A percentile compares a stretch with the other conserved stretches of the same genome.
phyloP scores from a whole-genome alignment of 1,284 basidiomycete genomes.

The Phylloporus sp. region DNA sequence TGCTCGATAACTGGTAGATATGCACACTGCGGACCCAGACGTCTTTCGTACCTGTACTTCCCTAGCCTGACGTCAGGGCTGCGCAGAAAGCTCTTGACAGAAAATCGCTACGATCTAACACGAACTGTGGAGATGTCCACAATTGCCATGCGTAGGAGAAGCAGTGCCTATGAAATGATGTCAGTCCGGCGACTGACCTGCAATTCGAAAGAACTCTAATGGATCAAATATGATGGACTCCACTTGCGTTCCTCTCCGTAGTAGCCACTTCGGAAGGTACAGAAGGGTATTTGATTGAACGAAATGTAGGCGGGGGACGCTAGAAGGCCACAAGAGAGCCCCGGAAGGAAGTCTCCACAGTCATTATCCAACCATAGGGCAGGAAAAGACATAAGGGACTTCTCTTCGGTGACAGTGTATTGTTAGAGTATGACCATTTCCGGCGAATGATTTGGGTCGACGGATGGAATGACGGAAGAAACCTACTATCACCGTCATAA shows the following conservation, averaged over 20 bases:
- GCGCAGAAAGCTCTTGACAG: conserved; percentile 24
- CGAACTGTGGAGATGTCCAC: conserved; percentile 2
- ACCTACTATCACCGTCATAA: conserved; percentile 14
- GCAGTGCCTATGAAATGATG: conserved; percentile 33
- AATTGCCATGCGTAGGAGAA: conserved; percentile 18
- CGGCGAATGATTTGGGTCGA: conserved; percentile 30
- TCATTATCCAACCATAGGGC: conserved; percentile 5
- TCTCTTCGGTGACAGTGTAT: conserved; percentile 21
- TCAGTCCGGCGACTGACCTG: conserved; percentile 23
- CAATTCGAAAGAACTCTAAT: conserved; percentile 14
- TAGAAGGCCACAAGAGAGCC: conserved; percentile 18
- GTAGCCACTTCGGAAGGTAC: conserved; percentile 12
- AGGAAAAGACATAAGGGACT: conserved; percentile 11
- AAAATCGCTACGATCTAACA: conserved; percentile 15
- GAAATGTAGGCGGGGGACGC: conserved; percentile 10
- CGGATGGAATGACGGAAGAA: conserved; percentile 19
- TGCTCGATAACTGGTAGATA: not conserved
- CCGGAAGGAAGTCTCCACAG: conserved; percentile 13
- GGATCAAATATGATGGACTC: conserved; percentile 19
- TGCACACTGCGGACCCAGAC: not conserved
- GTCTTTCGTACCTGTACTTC: not conserved
- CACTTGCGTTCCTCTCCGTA: conserved; percentile 12
- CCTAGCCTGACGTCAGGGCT: conserved; percentile 31
- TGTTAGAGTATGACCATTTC: conserved; percentile 29
- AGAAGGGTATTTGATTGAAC: conserved; percentile 8